A percentile compares a stretch with the other conserved stretches of the same genome.
Evolutionary conservation across 129 eudicot genomes (phyloP).

Genomic region (Mikania micrantha): DNA sequence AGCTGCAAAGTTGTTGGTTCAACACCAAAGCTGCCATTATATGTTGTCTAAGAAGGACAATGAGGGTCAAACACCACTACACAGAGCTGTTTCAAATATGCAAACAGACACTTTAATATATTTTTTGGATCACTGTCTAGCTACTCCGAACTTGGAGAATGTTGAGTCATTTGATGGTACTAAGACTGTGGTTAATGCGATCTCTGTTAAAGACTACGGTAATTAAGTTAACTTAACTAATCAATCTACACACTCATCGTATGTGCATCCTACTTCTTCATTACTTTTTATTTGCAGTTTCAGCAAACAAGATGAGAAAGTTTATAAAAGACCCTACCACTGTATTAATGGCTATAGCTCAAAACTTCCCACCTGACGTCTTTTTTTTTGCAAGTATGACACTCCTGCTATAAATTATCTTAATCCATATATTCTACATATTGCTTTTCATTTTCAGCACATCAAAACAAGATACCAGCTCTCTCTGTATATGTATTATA

Average conservation of each 20-base stretch:
- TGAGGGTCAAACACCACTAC: constrained; percentile 1
- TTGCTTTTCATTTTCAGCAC: too few relatives aligned
- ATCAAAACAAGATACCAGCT: too few relatives aligned
- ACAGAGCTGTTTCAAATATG: constrained; percentile 11
- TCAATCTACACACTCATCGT: background rate
- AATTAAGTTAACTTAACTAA: background rate
- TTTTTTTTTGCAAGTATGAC: too few relatives aligned
- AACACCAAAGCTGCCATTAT: too few relatives aligned
- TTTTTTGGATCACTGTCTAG: background rate
- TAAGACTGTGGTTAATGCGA: background rate
- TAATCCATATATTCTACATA: background rate
- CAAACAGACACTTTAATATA: background rate
- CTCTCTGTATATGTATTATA: too few relatives aligned
- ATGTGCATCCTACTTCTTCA: background rate
- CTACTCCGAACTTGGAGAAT: background rate
- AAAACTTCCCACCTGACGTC: background rate
- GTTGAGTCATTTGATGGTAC: background rate
- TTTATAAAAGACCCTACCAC: too few relatives aligned
- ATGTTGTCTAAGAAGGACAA: constrained; percentile 11
- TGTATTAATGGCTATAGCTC: constrained; percentile 1
- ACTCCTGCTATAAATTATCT: too few relatives aligned
- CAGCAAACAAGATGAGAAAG: too few relatives aligned
- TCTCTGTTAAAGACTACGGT: constrained; percentile 4
- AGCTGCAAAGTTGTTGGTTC: background rate
- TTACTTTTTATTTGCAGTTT: background rate